Conservation (phyloP, 768 basidiomycete genomes). For the Pholiota molesta region DNA sequence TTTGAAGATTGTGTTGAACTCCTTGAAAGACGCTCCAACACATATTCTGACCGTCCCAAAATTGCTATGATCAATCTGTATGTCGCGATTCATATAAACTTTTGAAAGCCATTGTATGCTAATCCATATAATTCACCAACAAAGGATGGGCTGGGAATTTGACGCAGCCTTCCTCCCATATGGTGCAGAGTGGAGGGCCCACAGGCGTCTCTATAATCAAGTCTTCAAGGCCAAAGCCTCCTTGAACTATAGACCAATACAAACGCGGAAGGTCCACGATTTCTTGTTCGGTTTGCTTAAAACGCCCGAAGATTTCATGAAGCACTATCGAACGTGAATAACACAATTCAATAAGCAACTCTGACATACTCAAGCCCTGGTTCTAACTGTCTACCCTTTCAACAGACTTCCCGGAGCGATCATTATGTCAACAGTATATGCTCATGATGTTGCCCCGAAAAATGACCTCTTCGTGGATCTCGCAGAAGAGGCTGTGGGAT, state of each 20-base stretch:
- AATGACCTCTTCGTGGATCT: conserved; percentile 19
- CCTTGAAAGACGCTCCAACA: conserved; percentile 25
- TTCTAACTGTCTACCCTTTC: background rate
- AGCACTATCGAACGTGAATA: conserved; percentile 12
- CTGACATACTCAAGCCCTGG: no score
- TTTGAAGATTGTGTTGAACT: conserved; percentile 24
- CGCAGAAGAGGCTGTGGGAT: conserved; percentile 8
- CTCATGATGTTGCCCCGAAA: conserved; percentile 17
- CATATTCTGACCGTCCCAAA: conserved; percentile 26
- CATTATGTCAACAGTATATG: conserved; percentile 19
- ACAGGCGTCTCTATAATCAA: conserved; percentile 30
- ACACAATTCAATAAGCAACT: background rate
- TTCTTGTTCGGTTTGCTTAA: conserved; percentile 16
- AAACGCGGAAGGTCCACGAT: conserved; percentile 25
- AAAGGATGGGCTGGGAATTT: conserved; percentile 35
- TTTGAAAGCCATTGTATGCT: background rate
- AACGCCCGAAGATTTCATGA: conserved; percentile 12
- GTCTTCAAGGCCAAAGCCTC: conserved; percentile 24
- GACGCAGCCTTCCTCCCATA: conserved; percentile 31
- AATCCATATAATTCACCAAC: background rate
- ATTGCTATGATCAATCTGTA: conserved; percentile 25
- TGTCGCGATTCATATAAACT: background rate
- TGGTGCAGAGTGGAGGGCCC: conserved; percentile 31
- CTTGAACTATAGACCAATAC: conserved; percentile 22
- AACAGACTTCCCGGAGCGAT: conserved; percentile 1